Evolutionary conservation across 1,284 basidiomycete genomes (phyloP).

Genomic region (Fomitopsis betulina): DNA sequence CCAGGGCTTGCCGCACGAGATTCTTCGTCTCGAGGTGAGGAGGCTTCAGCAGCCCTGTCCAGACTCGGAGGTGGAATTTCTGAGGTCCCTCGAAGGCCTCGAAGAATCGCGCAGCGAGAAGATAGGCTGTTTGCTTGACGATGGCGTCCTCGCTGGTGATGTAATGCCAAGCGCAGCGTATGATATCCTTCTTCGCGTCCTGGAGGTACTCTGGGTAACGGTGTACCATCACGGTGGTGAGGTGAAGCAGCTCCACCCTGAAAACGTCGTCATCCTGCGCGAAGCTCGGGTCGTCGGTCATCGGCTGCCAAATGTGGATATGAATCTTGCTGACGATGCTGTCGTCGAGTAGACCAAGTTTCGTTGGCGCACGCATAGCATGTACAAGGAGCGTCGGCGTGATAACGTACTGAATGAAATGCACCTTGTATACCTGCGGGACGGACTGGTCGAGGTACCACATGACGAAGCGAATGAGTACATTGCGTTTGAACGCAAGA

Average conservation of each 20-base stretch:
- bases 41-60: conserved; percentile 88
- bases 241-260: conserved; percentile 87
- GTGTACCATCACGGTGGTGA: conserved; percentile 89
- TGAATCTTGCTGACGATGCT: conserved; percentile 72
- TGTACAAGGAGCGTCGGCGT: conserved; percentile 87
- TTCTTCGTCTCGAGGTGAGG: conserved; percentile 79
- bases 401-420: conserved; percentile 83
- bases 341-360: conserved; percentile 61
- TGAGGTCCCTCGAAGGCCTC: conserved; percentile 86
- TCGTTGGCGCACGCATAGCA: conserved; percentile 48
- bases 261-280: conserved; percentile 73
- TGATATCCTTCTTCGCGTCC: conserved; percentile 88
- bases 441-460: conserved; percentile 74
- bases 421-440: conserved; percentile 79
- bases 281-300: conserved; percentile 58
- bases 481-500: conserved; percentile 70
- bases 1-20: conserved; percentile 84
- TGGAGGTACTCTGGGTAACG: conserved; percentile 76
- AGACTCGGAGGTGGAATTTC: conserved; percentile 94
- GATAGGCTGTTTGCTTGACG: conserved; percentile 92
- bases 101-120: conserved; percentile 94
- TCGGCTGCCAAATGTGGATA: conserved; percentile 76
- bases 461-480: conserved; percentile 82
- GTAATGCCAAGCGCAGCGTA: conserved; percentile 93
- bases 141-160: conserved; percentile 85